A percentile compares a stretch with the other conserved stretches of the same genome.
These are phyloP conservation scores for Orbilia oligospora DNA, from an alignment of 2,329 filamentous ascomycete species.

Conservation along the genomic window DNA sequence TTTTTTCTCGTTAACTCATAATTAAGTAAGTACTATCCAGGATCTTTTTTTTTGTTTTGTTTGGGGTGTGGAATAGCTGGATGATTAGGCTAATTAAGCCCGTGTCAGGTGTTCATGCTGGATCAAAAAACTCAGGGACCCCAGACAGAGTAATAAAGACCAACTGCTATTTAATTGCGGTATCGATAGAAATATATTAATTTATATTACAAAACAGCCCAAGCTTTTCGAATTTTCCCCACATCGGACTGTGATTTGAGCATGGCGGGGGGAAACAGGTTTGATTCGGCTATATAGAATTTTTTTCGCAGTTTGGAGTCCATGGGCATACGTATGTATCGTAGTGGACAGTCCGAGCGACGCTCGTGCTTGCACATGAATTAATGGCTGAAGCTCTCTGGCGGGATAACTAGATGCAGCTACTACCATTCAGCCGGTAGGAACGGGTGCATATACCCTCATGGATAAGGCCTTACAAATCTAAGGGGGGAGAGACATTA, in stretches of 20 bases:
- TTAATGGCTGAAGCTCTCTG: background rate
- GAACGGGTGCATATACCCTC: conserved; percentile 20
- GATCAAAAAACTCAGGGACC: conserved; percentile 36
- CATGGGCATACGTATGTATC: background rate
- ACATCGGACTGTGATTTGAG: conserved; percentile 23
- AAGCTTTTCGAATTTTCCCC: conserved; percentile 37
- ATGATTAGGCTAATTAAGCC: conserved; percentile 43
- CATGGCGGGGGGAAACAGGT: conserved; percentile 7
- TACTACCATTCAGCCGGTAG: conserved; percentile 42
- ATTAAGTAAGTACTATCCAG: too few relatives aligned
- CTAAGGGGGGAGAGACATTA: conserved; percentile 7
- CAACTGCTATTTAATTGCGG: conserved; percentile 9
- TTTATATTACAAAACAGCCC: conserved; percentile 33
- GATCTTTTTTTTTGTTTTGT: too few relatives aligned
- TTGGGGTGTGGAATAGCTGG: background rate
- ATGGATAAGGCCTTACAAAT: conserved; percentile 1
- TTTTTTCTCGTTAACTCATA: too few relatives aligned
- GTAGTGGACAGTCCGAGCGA: conserved; percentile 37
- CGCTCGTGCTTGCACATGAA: conserved; percentile 19
- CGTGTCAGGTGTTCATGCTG: conserved; percentile 33
- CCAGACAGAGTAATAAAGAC: background rate
- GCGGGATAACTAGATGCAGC: background rate
- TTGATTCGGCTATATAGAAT: conserved; percentile 24
- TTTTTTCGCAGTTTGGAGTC: background rate
- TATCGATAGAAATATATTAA: conserved; percentile 60